Base-by-base conservation (phyloP, 768 basidiomycete species). In the Phanerochaete sordida region DNA sequence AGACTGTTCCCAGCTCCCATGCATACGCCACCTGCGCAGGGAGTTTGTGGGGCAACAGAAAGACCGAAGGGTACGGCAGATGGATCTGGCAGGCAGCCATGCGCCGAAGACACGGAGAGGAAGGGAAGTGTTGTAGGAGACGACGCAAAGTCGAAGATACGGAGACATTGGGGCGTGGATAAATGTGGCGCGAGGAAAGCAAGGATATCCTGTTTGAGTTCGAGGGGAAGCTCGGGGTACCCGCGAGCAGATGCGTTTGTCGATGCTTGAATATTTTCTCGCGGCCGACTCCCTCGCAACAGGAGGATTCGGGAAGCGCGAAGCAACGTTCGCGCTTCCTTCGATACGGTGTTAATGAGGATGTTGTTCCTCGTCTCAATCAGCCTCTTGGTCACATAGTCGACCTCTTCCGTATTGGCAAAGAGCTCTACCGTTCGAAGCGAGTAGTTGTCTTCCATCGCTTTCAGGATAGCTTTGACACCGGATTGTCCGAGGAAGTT, bases 111-210 rank as follows among this genome's bases (percentile, higher is more conserved):
- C 15, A 15, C n/a, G 53, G 23, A 8, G 7, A 46, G 43, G 16
- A 26, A 2, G 2, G 56, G 56, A 28, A 57, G 43, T 1, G 56
- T 57, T 3, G 56, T 15, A 12, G 27, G 43, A 3, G 43, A 30
- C 9, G 56, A 57, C 11, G 56, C 56, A 47, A 30, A 57, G 44
- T 46, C 23, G 56, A 57, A 47, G 21, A 57, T 57, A 16, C 44
- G 44, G 11, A 57, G 43, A 26, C 44, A 35, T 35, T 57, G 56
- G 4, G 44, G 4, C 8, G 44, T 45, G 19, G 56, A 57, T 5
- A 57, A 26, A n/a, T 45, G 43, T 16, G 56, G 44, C 9, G 44
- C 56, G 56, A 21, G 26, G 56, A 57, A 57, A 16, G 56, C 19
- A n/a, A 57, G 23, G 28, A 57, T 57, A 28, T 46, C 44, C 15